Evolutionary conservation across 345 rosid genomes (phyloP), one percentile per base, ranked within the genome.

Genomic region (Pistacia vera): DNA sequence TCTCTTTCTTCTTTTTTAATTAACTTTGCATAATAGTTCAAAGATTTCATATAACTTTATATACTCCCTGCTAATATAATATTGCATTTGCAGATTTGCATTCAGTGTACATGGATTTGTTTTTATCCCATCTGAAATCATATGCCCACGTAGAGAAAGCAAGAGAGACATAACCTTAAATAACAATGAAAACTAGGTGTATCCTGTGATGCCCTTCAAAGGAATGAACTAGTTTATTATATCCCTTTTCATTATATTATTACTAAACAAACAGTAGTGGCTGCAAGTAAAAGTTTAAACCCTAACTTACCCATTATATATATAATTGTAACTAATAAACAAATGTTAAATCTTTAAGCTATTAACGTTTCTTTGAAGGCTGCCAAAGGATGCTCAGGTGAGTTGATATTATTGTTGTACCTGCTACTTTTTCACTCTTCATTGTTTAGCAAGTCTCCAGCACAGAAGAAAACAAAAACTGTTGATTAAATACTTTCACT

Each of bases 71-170:
- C 54, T 4, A 17, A 13, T 36, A 38, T 13, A 41, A 66, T 35
- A 55, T 65, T 52, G 63, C 22, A 36, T 65, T 1, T 18, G 74
- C 63, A 67, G 77, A 54, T 68, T 17, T 48, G 66, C 63, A 51
- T 70, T 64, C 74, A 79, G 54, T 28, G 74, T 10, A 73, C 22
- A 68, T 28, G 60, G 68, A 13, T 58, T 58, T 17, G 18, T 38
- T 13, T 41, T 76, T 30, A 13, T 17, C 18, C 41, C 28, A 20
- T 16, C 18, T 58, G 33, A 20, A 5, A 44, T 58, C 46, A 48
- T 62, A 62, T 49, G 67, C 67, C 58, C 58, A 72, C 4, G 10
- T 2, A 18, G 67, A 72, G 41, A 20, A 30, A 20, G 75, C 17
- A 1, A 51, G 59, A 51, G 58, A 35, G 51, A 56, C 22, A 56